These are phyloP conservation scores for Westerdykella sp. DNA, from an alignment of 2,329 filamentous ascomycete species.

Conservation along the genomic window DNA sequence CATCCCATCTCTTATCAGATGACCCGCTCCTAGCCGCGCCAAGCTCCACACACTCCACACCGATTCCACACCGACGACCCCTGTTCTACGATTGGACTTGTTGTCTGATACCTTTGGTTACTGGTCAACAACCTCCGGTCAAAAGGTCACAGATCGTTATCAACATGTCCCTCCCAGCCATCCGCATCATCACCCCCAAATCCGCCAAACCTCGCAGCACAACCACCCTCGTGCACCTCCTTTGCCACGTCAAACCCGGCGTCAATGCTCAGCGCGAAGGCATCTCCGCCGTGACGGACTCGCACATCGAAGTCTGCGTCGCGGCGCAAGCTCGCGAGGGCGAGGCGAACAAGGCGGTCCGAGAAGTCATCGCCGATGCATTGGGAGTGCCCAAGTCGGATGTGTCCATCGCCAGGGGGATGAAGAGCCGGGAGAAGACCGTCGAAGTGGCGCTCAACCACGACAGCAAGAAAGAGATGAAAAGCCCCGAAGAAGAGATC, in stretches of 20 bases:
- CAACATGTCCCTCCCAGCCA: constrained; percentile 10
- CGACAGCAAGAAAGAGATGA: constrained; percentile 4
- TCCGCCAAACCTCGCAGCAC: not conserved
- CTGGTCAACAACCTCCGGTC: too few species aligned
- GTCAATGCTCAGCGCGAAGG: constrained; percentile 57
- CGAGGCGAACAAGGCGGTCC: constrained; percentile 62
- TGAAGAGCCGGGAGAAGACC: constrained; percentile 60
- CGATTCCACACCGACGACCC: too few species aligned
- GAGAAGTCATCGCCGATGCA: constrained; percentile 55
- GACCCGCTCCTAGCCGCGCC: too few species aligned
- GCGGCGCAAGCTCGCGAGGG: constrained; percentile 60
- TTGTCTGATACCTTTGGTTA: too few species aligned
- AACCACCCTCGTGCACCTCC: constrained; percentile 47
- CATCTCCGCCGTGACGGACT: constrained; percentile 50
- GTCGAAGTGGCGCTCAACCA: constrained; percentile 32
- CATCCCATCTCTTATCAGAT: too few species aligned
- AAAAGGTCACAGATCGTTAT: too few species aligned
- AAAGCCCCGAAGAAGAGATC: constrained; percentile 20
- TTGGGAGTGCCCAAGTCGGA: constrained; percentile 59
- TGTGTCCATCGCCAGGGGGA: constrained; percentile 55
- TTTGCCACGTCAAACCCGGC: constrained; percentile 63
- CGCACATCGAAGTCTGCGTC: constrained; percentile 59
- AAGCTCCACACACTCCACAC: too few species aligned
- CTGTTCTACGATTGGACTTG: too few species aligned
- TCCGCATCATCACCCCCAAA: constrained; percentile 26